A percentile compares a stretch with the other conserved stretches of the same genome.
phyloP scores from a whole-genome alignment of 192 early-diverging fungal species.

The Backusella parvicylindrica region DNA sequence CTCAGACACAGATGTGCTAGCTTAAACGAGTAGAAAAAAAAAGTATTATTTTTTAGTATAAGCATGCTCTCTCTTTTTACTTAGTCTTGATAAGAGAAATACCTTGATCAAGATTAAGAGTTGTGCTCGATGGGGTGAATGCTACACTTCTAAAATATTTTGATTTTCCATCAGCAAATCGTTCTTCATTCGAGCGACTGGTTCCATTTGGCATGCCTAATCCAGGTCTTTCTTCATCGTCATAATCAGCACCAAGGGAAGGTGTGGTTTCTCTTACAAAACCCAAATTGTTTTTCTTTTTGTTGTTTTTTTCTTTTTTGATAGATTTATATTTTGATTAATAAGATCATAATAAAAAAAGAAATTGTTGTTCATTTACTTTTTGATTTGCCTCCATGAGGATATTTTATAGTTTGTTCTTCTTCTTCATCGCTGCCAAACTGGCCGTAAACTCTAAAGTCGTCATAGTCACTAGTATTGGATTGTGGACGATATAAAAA shows the following conservation, averaged over 20 bases:
- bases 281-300: not conserved
- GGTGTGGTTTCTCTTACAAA: not conserved
- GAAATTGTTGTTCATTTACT: not conserved
- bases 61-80: not conserved
- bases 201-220: not conserved
- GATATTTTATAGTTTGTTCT: not conserved
- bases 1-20: not conserved
- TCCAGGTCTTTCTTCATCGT: conserved; percentile 5
- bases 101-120: not conserved
- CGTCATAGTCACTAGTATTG: conserved; percentile 3
- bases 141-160: not conserved
- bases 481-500: conserved; percentile 5
- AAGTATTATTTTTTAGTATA: not conserved
- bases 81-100: not conserved
- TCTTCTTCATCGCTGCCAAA: conserved; percentile 15
- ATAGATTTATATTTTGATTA: not conserved
- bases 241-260: not conserved
- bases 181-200: not conserved
- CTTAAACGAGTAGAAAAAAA: not conserved
- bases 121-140: not conserved
- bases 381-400: not conserved
- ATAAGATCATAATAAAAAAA: not conserved
- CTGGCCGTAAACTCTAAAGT: conserved; percentile 22
- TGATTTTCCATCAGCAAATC: conserved; percentile 3
- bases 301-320: not conserved